Percentiles rank a stretch among this genome's conserved stretches.
These are phyloP conservation scores for Apiospora phragmitis DNA, from an alignment of 2,329 filamentous ascomycete species.

Conservation along the genomic window DNA sequence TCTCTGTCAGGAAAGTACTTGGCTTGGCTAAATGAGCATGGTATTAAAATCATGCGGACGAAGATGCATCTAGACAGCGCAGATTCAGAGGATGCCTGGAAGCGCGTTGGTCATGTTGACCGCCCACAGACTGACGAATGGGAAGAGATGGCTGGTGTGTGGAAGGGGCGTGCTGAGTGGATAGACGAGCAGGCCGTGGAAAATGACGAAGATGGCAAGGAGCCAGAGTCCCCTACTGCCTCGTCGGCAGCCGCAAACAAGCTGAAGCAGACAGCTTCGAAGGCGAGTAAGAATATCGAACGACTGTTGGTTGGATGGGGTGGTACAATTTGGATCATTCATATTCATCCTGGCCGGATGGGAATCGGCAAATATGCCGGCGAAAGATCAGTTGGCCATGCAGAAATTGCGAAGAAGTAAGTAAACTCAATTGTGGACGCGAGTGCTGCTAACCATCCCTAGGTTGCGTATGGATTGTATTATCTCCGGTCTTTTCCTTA, in stretches of 20 bases:
- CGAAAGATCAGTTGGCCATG: slow-evolving; percentile 73
- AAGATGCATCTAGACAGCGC: slow-evolving; percentile 76
- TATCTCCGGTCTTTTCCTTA: slow-evolving; percentile 94
- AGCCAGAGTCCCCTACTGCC: slow-evolving; percentile 30
- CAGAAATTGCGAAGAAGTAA: slow-evolving; percentile 91
- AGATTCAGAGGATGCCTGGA: slow-evolving; percentile 86
- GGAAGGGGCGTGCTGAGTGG: slow-evolving; percentile 93
- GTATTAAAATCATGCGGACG: slow-evolving; percentile 96
- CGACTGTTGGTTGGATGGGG: slow-evolving; percentile 94
- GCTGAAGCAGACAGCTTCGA: slow-evolving; percentile 50
- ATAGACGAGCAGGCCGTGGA: slow-evolving; percentile 83
- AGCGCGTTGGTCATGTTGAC: slow-evolving; percentile 88
- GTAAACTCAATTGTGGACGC: slow-evolving; percentile 33
- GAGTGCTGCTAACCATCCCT: slow-evolving; percentile 29
- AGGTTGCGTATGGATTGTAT: slow-evolving; percentile 96
- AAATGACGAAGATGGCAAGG: slow-evolving; percentile 59
- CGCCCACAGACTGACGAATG: slow-evolving; percentile 83
- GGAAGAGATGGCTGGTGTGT: slow-evolving; percentile 95
- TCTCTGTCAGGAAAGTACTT: slow-evolving; percentile 90
- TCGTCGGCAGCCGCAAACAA: slow-evolving; percentile 48
- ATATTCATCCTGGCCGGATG: slow-evolving; percentile 77
- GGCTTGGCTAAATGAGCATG: slow-evolving; percentile 93
- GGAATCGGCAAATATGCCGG: slow-evolving; percentile 66
- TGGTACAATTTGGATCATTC: slow-evolving; percentile 91
- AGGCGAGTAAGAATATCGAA: slow-evolving; percentile 58